Evolutionary conservation across 805 yeast genomes (phyloP), one percentile per base, ranked within the genome.

Genomic region (Saccharomycopsis lassenensis): DNA sequence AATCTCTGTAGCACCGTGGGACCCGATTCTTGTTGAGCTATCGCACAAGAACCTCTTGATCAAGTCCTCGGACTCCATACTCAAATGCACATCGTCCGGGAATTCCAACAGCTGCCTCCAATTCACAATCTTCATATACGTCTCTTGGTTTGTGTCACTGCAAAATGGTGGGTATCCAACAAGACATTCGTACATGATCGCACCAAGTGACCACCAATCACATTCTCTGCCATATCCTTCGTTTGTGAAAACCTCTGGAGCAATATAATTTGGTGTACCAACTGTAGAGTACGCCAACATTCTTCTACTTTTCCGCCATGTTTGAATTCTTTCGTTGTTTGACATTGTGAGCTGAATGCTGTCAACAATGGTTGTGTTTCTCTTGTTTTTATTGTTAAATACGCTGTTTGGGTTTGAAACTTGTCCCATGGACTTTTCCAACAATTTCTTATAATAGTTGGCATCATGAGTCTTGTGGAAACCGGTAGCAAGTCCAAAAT

Each of bases 381-480:
- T 5, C 36, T 25, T 31, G 28, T 35, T 46, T 7, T 31, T 28
- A 6, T 20, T 37, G 18, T 12, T 39, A 30, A 36, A 30, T 15
- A 44, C 45, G 31, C 46, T 45, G 23, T 29, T 37, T 5, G 23
- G 31, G 52, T 30, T 65, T 41, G 37, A 56, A 52, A n/a, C n/a
- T n/a, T n/a, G n/a, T n/a, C 30, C 30, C 41, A 21, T 29, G 19
- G 29, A 39, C 29, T 48, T 81, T 77, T 46, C 83, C 93, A 86
- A 62, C 35, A 86, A 62, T 54, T 83, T 84, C 48, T 78, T 73
- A 58, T 86, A 86, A 58, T 87, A 87, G 46, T 74, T 80, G 17
- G 85, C 74, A 54, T 86, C 95, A 52, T 86, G 95, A 1, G 95
- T 86, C 61, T 86, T 78, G 52, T 78, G 95, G 63, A 87, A 86